phyloP scores from a whole-genome alignment of 306 rosid genomes.

The Castanea sativa region DNA sequence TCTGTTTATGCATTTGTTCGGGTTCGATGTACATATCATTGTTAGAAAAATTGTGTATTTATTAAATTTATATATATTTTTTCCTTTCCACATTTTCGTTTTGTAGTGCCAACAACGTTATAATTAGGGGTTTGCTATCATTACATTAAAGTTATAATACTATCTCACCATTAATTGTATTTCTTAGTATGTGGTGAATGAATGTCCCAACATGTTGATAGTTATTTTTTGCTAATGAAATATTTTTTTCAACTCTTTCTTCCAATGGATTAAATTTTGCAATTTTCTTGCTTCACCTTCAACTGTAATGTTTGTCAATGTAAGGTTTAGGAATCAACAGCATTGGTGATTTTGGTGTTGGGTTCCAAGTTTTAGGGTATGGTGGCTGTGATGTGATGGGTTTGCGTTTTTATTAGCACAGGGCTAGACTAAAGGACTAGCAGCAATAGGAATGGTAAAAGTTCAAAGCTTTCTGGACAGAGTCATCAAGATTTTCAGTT shows the following conservation, averaged over 20 bases:
- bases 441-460: too few species aligned
- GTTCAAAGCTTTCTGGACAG: too few species aligned
- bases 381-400: too few species aligned
- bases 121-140: slow-evolving; percentile 43
- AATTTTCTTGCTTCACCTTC: too few species aligned
- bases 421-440: too few species aligned
- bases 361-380: too few species aligned
- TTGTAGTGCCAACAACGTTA: slow-evolving; percentile 33
- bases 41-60: slow-evolving; percentile 45
- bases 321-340: too few species aligned
- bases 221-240: neutral
- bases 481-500: too few species aligned
- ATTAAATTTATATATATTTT: slow-evolving; percentile 21
- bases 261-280: too few species aligned
- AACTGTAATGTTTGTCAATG: too few species aligned
- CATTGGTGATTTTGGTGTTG: too few species aligned
- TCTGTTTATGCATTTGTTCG: slow-evolving; percentile 35
- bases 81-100: slow-evolving; percentile 22
- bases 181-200: slow-evolving; percentile 18
- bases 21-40: slow-evolving; percentile 77
- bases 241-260: neutral
- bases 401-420: too few species aligned
- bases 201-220: slow-evolving; percentile 4
- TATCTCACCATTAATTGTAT: slow-evolving; percentile 20
- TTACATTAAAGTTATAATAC: slow-evolving; percentile 40